Evolutionary conservation across 768 basidiomycete species (phyloP).

Genomic region (Mycena leptocephala): DNA sequence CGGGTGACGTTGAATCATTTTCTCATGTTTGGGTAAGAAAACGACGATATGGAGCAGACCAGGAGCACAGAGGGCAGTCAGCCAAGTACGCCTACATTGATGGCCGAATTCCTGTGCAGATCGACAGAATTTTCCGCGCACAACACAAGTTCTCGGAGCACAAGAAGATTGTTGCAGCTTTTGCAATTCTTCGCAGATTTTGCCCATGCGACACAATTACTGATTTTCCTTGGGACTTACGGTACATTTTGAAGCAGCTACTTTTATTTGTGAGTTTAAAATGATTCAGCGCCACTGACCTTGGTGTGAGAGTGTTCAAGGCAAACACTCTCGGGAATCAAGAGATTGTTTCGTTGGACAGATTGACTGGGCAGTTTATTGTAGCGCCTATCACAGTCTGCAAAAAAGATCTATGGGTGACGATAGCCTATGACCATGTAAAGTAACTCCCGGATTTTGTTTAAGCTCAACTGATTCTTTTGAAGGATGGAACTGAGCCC

Average conservation of each 20-base stretch:
- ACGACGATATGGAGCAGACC: conserved; percentile 28
- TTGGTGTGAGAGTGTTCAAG: conserved; percentile 32
- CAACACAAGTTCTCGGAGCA: background rate
- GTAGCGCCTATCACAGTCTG: conserved; percentile 22
- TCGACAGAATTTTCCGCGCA: conserved; percentile 26
- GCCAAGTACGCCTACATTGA: conserved; percentile 34
- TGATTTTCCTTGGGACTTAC: conserved; percentile 31
- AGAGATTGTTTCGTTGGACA: conserved; percentile 20
- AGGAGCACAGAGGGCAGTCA: conserved; percentile 16
- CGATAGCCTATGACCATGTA: conserved; percentile 37
- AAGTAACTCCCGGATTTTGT: background rate
- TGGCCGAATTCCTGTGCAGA: conserved; percentile 29
- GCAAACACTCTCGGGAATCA: background rate
- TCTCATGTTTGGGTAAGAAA: conserved; percentile 26
- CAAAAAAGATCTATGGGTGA: conserved; percentile 34
- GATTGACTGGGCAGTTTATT: conserved; percentile 33
- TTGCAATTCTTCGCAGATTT: conserved; percentile 29
- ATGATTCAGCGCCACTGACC: conserved; percentile 26
- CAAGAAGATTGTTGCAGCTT: background rate
- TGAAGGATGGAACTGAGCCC: background rate
- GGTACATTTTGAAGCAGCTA: background rate
- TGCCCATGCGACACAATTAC: background rate
- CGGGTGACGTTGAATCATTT: conserved; percentile 19
- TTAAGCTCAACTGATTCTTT: background rate
- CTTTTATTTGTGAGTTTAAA: background rate